Evolutionary conservation across 441 rosid genomes (phyloP), one percentile per base, ranked within the genome.

Genomic region (Aleurites moluccanus): DNA sequence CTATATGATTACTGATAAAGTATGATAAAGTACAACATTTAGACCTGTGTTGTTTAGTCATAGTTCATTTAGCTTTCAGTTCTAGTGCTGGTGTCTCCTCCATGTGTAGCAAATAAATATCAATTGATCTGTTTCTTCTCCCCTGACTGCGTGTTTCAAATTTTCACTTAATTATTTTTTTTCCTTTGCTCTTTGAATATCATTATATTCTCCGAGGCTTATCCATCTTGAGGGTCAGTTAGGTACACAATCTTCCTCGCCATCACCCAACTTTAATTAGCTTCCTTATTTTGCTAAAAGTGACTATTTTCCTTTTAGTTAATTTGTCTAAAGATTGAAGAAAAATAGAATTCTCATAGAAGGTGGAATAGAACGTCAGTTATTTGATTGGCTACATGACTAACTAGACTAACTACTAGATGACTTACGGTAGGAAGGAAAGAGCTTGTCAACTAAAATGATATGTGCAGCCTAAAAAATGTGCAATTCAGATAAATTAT

Each of bases 221-320:
- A 25, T 69, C 6, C 45, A 52, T 52, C 45, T 28, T 50, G 0
- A 69, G 25, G 16, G 42, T 42, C 20, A 50, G 27, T 52, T 15
- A 35, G 21, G 18, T 35, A 35, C 45, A 28, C 10, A 18, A 55
- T 23, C 50, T 55, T 55, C 40, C 40, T 6, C 0, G 40, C 40
- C 40, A 38, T 38, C 40, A 38, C 40, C 40, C 40, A 38, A 38
- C 40, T 38, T 38, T 8, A 38, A 45, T 10, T 63, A 63, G 21
- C 61, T 63, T n/a, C 69, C 53, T 25, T 55, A 44, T 27, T 47
- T 25, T 67, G 40, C 70, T 11, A 67, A 7, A 67, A 47, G 60
- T 3, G 27, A 20, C 13, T 6, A 14, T 18, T 8, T 21, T 45
- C 16, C 18, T 45, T 45, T 45, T 38, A 6, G 40, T 38, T 38